Evolutionary conservation across 1,284 basidiomycete species (phyloP), one percentile per base, ranked within the genome.

Genomic region (Thelephora terrestris): DNA sequence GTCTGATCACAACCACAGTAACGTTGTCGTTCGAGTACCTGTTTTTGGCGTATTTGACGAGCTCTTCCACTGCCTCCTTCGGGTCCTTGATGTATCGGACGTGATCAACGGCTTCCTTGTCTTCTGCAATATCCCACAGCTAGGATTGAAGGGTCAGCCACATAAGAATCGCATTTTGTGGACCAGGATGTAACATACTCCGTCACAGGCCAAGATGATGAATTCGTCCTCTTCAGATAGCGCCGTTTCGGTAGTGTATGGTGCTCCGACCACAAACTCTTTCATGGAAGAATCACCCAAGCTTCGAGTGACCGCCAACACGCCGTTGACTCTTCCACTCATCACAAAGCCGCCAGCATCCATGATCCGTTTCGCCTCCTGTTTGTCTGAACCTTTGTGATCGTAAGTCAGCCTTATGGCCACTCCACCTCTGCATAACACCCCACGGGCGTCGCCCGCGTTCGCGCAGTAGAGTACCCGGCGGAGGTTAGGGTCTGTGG

Each of bases 271-370:
- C 7, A 99, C 95, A 62, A 96, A 99, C 60, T 99, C 95, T 67
- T 99, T 99, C 95, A 99, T 99, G 6, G 92, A 90, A 0, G 91
- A 88, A 63, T 99, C 96, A 43, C 96, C 96, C 39, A 99, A 71
- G 56, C 92, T 95, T 45, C 96, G 77, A 16, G 96, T 99, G 17
- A 99, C 96, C 7, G 93, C 94, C 48, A 99, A 72, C 9, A 99
- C 94, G 36, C 91, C 94, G 58, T 98, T 98, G 29, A 99, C 96
- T 9, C 96, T 83, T 53, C 95, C 94, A 61, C 96, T 96, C 87
- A 99, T 87, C 20, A 99, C 94, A 60, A 98, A 99, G 0, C 96
- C 96, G 16, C 96, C 96, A 0, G 96, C 95, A 61, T 98, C 95
- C 44, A 80, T 93, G 64, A 99, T 99, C 14, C 96, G 80, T 68